Conservation (phyloP, 345 rosid genomes). For the Eucalyptus pumila region DNA sequence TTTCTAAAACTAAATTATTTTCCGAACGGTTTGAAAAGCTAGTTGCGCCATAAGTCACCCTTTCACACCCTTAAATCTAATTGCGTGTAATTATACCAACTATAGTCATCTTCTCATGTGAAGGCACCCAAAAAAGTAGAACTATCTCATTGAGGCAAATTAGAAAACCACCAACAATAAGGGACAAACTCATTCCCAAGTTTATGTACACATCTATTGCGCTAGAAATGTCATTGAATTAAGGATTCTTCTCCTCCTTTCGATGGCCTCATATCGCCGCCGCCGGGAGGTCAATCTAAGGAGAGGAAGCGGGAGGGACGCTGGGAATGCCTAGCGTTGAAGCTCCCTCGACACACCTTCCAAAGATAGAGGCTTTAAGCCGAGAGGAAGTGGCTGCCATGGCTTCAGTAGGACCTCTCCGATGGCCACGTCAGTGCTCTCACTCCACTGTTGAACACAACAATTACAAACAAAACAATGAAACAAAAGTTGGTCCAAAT, state of each 20-base stretch:
- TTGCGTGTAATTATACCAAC: no score
- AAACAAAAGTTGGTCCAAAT: neutral
- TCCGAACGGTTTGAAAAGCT: rapidly evolving
- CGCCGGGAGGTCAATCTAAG: neutral
- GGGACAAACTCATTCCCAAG: neutral
- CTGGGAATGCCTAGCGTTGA: conserved; percentile 51
- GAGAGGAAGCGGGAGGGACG: conserved; percentile 50
- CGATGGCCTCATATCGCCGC: neutral
- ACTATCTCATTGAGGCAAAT: neutral
- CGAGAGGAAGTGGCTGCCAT: conserved; percentile 77
- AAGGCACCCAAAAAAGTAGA: neutral
- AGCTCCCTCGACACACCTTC: conserved; percentile 63
- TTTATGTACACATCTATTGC: neutral
- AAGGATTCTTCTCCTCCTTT: neutral
- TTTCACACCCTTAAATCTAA: neutral
- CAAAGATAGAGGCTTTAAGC: conserved; percentile 59
- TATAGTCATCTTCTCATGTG: neutral
- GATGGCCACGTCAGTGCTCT: conserved; percentile 60
- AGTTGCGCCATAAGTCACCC: rapidly evolving
- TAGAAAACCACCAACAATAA: neutral
- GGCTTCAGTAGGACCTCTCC: conserved; percentile 75
- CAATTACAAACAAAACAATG: neutral
- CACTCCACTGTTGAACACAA: conserved; percentile 28
- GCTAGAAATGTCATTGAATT: conserved; percentile 9
- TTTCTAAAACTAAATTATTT: neutral